phyloP scores from a whole-genome alignment of 2,329 filamentous ascomycete species.

The Microsporum ferrugineum region DNA sequence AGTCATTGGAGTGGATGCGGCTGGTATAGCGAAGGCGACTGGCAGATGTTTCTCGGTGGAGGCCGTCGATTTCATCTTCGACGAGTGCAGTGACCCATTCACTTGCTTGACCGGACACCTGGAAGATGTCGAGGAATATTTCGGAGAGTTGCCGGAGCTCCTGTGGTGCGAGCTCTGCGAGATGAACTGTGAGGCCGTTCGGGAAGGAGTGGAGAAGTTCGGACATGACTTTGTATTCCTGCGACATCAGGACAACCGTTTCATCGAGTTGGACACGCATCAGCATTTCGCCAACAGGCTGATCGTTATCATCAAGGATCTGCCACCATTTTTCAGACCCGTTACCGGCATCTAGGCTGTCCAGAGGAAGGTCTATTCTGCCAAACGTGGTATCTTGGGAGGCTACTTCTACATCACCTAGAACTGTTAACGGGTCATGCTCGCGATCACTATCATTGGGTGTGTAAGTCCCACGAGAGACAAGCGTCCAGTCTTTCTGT shows the following conservation, averaged over 20 bases:
- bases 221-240: constrained; percentile 73
- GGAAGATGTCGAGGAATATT: constrained; percentile 84
- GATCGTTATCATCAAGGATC: constrained; percentile 63
- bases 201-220: constrained; percentile 77
- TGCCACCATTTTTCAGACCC: constrained; percentile 84
- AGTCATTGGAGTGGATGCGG: constrained; percentile 53
- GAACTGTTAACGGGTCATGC: constrained; percentile 28
- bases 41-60: constrained; percentile 66
- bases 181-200: constrained; percentile 70
- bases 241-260: constrained; percentile 72
- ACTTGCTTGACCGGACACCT: constrained; percentile 69
- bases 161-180: constrained; percentile 65
- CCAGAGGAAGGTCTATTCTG: constrained; percentile 67
- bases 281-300: constrained; percentile 69
- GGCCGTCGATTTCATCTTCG: constrained; percentile 93
- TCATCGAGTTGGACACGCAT: constrained; percentile 78
- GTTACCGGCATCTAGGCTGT: constrained; percentile 63
- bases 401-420: constrained; percentile 36
- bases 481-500: constrained; percentile 41
- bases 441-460: constrained; percentile 32
- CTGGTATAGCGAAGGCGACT: constrained; percentile 50
- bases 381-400: constrained; percentile 38
- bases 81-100: constrained; percentile 91
- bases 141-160: constrained; percentile 74
- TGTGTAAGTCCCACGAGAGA: constrained; percentile 35